Conservation (phyloP, 2,329 filamentous ascomycete species). For the Cladophialophora bantiana region DNA sequence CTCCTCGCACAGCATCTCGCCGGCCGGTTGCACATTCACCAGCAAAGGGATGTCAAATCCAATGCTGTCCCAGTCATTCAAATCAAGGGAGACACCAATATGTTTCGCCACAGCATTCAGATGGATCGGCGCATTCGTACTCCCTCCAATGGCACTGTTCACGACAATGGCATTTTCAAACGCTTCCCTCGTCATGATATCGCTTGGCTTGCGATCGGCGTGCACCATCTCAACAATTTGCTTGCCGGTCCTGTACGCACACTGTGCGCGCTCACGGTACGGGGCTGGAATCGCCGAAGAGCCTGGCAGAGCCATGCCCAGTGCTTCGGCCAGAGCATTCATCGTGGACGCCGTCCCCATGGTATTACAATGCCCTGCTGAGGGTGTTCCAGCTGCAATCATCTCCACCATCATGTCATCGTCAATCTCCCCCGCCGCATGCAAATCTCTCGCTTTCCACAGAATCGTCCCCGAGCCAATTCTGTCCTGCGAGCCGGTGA, state of each 20-base stretch:
- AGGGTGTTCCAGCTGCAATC: conserved; percentile 55
- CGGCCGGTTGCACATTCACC: conserved; percentile 63
- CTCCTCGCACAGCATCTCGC: conserved; percentile 61
- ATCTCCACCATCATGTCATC: conserved; percentile 56
- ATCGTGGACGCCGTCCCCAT: conserved; percentile 63
- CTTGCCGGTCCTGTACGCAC: conserved; percentile 57
- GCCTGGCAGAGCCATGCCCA: conserved; percentile 61
- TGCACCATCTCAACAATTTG: conserved; percentile 61
- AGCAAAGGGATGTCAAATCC: conserved; percentile 60
- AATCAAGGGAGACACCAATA: conserved; percentile 57
- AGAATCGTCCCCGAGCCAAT: conserved; percentile 57
- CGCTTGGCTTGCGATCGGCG: conserved; percentile 58
- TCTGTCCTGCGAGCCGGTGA: conserved; percentile 46
- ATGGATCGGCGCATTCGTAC: conserved; percentile 65
- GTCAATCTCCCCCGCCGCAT: conserved; percentile 56
- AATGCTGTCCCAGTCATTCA: conserved; percentile 63
- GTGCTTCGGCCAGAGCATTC: conserved; percentile 60
- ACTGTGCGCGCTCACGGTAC: conserved; percentile 58
- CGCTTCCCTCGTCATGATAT: conserved; percentile 62
- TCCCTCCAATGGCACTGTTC: conserved; percentile 64
- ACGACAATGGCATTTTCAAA: conserved; percentile 65
- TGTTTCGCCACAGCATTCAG: conserved; percentile 63
- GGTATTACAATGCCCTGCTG: conserved; percentile 60
- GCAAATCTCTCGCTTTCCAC: conserved; percentile 59
- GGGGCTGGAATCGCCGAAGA: conserved; percentile 60